phyloP scores from a whole-genome alignment of 441 rosid species.

The Euphorbia celastroides region DNA sequence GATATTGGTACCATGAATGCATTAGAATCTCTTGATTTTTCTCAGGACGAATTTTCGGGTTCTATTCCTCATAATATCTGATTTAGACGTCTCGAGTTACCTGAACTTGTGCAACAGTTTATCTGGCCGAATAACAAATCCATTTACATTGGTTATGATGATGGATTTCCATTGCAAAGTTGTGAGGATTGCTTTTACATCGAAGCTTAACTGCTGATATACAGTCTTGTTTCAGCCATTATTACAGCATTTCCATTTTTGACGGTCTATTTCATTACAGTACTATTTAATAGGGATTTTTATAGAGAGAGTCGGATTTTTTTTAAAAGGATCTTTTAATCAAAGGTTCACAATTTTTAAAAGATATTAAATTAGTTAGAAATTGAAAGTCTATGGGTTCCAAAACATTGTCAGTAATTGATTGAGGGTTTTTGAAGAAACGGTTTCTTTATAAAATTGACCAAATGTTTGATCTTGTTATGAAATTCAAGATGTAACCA shows the following conservation, averaged over 20 bases:
- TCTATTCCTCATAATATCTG: slow-evolving; percentile 25
- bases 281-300: too few species aligned
- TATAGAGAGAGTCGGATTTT: too few species aligned
- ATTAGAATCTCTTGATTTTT: slow-evolving; percentile 31
- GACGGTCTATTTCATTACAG: too few species aligned
- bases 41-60: slow-evolving; percentile 21
- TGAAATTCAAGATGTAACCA: too few species aligned
- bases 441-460: too few species aligned
- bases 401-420: too few species aligned
- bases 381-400: too few species aligned
- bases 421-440: too few species aligned
- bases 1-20: slow-evolving; percentile 13
- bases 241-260: slow-evolving; percentile 33
- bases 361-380: too few species aligned
- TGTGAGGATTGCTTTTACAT: not conserved
- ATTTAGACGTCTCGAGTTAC: slow-evolving; percentile 12
- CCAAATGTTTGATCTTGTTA: too few species aligned
- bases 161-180: slow-evolving; percentile 18
- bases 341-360: too few species aligned
- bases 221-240: slow-evolving; percentile 26
- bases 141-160: slow-evolving; percentile 22
- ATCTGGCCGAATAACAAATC: slow-evolving; percentile 26
- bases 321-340: too few species aligned
- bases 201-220: not conserved
- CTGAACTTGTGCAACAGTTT: slow-evolving; percentile 33